A percentile compares a stretch with the other conserved stretches of the same genome.
Evolutionary conservation across 176 grass and related monocot genomes (phyloP).

Genomic region (Eremochloa ophiuroides): DNA sequence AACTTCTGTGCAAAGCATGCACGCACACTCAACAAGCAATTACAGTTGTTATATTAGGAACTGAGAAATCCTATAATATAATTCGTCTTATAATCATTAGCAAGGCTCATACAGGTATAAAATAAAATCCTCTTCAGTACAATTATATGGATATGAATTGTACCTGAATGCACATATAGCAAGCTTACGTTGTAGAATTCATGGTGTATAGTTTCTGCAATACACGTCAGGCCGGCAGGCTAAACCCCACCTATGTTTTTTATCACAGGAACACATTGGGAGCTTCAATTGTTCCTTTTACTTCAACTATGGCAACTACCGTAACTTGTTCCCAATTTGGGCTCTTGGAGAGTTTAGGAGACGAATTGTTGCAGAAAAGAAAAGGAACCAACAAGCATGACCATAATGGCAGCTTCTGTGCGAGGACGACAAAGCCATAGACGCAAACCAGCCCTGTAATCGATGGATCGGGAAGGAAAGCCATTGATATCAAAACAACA

Average conservation of each 20-base stretch:
- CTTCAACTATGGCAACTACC: constrained; percentile 10
- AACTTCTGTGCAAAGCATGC: background rate
- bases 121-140: background rate
- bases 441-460: too few relatives aligned
- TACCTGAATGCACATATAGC: background rate
- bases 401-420: too few relatives aligned
- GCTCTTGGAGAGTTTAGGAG: constrained; percentile 26
- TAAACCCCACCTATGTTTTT: background rate
- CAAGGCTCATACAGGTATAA: background rate
- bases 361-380: background rate
- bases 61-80: background rate
- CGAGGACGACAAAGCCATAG: too few relatives aligned
- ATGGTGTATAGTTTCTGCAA: background rate
- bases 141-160: background rate
- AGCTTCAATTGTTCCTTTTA: background rate
- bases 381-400: background rate
- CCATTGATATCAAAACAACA: too few relatives aligned
- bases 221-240: background rate
- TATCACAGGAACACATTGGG: constrained; percentile 2
- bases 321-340: constrained; percentile 3
- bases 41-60: background rate
- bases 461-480: too few relatives aligned
- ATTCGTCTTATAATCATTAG: background rate
- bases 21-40: background rate
- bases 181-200: background rate